A percentile compares a stretch with the other conserved stretches of the same genome.
These are phyloP conservation scores for Hypoxylon cercidicola DNA, from an alignment of 495 filamentous ascomycete species.

Conservation along the genomic window DNA sequence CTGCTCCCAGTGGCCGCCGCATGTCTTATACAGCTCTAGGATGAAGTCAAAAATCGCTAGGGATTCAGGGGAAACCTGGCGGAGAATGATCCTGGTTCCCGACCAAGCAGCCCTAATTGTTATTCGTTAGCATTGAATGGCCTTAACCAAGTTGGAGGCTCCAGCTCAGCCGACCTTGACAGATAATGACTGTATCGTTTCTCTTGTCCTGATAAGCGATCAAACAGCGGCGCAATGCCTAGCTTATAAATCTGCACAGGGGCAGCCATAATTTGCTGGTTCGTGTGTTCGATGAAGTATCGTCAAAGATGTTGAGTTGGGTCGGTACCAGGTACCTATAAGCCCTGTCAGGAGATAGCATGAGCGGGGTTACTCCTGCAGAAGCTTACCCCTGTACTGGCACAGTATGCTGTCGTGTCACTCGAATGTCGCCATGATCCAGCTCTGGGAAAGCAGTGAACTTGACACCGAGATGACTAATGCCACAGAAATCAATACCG, in stretches of 20 bases:
- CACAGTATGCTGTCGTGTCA: too few relatives aligned
- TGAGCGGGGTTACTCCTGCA: too few relatives aligned
- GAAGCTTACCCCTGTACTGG: too few relatives aligned
- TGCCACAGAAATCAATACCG: too few relatives aligned
- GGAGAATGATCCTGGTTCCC: slow-evolving; percentile 50
- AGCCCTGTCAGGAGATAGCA: too few relatives aligned
- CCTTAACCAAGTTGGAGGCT: background rate
- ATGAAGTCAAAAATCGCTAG: slow-evolving; percentile 51
- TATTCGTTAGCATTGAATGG: background rate
- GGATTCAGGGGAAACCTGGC: slow-evolving; percentile 53
- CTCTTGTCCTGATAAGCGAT: slow-evolving; percentile 34
- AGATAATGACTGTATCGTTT: slow-evolving; percentile 48
- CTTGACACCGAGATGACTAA: too few relatives aligned
- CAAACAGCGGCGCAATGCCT: slow-evolving; percentile 22
- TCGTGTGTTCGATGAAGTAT: background rate
- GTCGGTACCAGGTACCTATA: too few relatives aligned
- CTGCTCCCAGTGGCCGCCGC: slow-evolving; percentile 49
- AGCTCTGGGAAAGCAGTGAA: too few relatives aligned
- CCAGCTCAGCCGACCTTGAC: slow-evolving; percentile 8
- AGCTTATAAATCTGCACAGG: slow-evolving; percentile 9
- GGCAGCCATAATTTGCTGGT: background rate
- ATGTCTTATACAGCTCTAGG: slow-evolving; percentile 45
- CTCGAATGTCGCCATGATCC: too few relatives aligned
- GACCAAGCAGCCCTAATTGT: slow-evolving; percentile 49
- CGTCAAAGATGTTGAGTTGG: too few relatives aligned